These are phyloP conservation scores for Sarocladium strictum DNA, from an alignment of 2,329 filamentous ascomycete species.

Conservation along the genomic window DNA sequence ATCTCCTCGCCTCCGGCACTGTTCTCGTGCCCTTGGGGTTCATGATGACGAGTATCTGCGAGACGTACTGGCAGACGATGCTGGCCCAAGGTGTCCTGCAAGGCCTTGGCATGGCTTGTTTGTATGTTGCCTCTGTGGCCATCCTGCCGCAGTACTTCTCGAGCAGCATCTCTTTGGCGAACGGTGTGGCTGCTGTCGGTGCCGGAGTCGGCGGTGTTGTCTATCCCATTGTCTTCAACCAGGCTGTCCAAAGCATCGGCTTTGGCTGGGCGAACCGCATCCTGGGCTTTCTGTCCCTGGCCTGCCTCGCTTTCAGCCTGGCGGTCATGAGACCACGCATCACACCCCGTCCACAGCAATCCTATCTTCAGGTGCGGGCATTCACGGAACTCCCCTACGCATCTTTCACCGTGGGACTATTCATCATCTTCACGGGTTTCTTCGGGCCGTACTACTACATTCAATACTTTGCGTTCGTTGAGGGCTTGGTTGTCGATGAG, in stretches of 20 bases:
- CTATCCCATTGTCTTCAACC: conserved; percentile 31
- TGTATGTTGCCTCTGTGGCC: conserved; percentile 28
- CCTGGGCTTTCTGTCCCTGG: conserved; percentile 27
- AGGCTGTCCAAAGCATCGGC: conserved; percentile 21
- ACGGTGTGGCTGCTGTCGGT: conserved; percentile 36
- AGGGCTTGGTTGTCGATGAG: no score
- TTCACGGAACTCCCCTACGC: no score
- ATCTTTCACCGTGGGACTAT: no score
- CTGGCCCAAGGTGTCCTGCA: conserved; percentile 31
- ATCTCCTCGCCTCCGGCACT: conserved; percentile 27
- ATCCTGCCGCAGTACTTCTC: conserved; percentile 35
- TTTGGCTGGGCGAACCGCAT: conserved; percentile 30
- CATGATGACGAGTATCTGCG: conserved; percentile 40
- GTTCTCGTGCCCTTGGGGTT: conserved; percentile 32
- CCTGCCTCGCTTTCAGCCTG: no score
- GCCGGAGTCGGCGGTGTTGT: conserved; percentile 33
- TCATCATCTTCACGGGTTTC: no score
- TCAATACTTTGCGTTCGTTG: no score
- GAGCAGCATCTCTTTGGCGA: conserved; percentile 32
- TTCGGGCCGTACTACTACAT: no score
- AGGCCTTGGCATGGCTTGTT: conserved; percentile 29
- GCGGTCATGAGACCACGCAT: no score
- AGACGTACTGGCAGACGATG: conserved; percentile 36
- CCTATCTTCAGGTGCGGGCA: no score
- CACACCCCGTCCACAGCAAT: no score